Evolutionary conservation across 2,329 filamentous ascomycete species (phyloP).

Genomic region (Harringtonia lauricola): DNA sequence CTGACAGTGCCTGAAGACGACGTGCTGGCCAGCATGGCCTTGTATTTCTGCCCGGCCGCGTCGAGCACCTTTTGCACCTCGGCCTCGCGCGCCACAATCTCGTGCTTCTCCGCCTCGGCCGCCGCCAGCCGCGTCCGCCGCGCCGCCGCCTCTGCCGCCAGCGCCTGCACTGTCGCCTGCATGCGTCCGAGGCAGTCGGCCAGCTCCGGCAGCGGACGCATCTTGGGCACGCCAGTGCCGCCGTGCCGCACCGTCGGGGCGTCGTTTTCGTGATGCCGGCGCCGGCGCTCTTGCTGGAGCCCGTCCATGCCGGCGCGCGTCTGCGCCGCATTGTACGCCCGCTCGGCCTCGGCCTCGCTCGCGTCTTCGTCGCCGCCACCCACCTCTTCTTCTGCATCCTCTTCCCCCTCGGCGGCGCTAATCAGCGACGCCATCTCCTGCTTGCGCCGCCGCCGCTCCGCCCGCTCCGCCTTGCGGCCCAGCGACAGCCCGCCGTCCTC

Average conservation of each 20-base stretch:
- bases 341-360: slow-evolving; percentile 59
- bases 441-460: slow-evolving; percentile 53
- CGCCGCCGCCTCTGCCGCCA: slow-evolving; percentile 50
- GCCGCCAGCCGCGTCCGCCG: slow-evolving; percentile 55
- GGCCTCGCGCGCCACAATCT: slow-evolving; percentile 57
- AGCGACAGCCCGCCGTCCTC: slow-evolving; percentile 73
- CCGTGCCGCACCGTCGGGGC: slow-evolving; percentile 21
- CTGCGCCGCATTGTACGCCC: slow-evolving; percentile 80
- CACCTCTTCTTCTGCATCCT: slow-evolving; percentile 31
- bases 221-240: slow-evolving; percentile 39
- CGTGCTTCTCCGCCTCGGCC: slow-evolving; percentile 55
- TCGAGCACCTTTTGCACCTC: slow-evolving; percentile 74
- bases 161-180: slow-evolving; percentile 46
- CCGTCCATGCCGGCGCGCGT: slow-evolving; percentile 79
- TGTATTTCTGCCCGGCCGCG: slow-evolving; percentile 61
- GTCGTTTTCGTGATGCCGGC: slow-evolving; percentile 24
- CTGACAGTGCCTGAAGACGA: slow-evolving; percentile 7
- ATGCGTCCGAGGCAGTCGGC: slow-evolving; percentile 55
- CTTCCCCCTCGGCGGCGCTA: slow-evolving; percentile 59
- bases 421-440: slow-evolving; percentile 79
- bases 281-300: slow-evolving; percentile 41
- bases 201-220: slow-evolving; percentile 68
- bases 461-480: slow-evolving; percentile 67
- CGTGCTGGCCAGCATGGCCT: slow-evolving; percentile 26
- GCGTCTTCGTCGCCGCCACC: slow-evolving; percentile 52